Conservation (phyloP, 805 yeast genomes). For the Lipomyces yamanashiensis region DNA sequence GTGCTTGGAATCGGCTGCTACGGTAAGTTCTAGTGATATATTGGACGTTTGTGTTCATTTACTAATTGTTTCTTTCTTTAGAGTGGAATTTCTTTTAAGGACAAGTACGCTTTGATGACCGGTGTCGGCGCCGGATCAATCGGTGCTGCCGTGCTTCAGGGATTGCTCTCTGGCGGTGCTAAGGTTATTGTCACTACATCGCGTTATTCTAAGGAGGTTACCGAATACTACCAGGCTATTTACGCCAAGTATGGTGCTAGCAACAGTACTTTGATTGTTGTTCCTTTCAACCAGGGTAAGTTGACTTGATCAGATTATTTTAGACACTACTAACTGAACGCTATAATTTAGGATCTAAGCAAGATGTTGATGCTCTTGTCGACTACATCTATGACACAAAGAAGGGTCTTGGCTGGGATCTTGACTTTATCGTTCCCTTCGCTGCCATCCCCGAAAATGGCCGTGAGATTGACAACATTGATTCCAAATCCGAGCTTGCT, state of each 20-base stretch:
- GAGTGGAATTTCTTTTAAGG: conserved; percentile 85
- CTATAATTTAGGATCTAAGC: conserved; percentile 68
- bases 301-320: neutral
- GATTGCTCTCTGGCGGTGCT: conserved; percentile 96
- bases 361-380: conserved; percentile 85
- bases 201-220: conserved; percentile 88
- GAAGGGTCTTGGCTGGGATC: conserved; percentile 96
- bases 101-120: conserved; percentile 86
- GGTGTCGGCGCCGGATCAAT: conserved; percentile 99
- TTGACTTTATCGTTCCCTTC: conserved; percentile 94
- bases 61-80: neutral
- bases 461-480: conserved; percentile 88
- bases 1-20: conserved; percentile 91
- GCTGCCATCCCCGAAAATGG: conserved; percentile 99
- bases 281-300: conserved; percentile 86
- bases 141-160: conserved; percentile 96
- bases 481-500: conserved; percentile 95
- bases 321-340: no score
- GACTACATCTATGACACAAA: conserved; percentile 83
- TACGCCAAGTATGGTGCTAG: conserved; percentile 91
- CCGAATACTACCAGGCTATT: conserved; percentile 93
- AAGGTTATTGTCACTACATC: conserved; percentile 96
- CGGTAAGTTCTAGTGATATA: conserved; percentile 46
- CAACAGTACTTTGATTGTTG: conserved; percentile 91
- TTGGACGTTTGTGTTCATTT: no score